Percentiles rank a stretch among this genome's conserved stretches.
These are phyloP conservation scores for Tanacetum coccineum DNA, from an alignment of 129 eudicot genomes.

Conservation along the genomic window DNA sequence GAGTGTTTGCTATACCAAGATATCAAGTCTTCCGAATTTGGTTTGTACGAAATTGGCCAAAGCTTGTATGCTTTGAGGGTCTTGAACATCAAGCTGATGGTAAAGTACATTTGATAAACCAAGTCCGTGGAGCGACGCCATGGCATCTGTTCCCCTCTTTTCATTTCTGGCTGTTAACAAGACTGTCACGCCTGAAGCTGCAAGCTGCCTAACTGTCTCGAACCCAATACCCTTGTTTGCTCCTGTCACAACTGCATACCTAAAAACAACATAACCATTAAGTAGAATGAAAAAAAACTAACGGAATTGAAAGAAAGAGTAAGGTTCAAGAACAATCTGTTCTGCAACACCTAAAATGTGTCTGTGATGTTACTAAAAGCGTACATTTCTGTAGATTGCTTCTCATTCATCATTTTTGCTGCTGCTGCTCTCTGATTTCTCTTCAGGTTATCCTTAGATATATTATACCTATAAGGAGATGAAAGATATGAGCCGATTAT, in stretches of 20 bases:
- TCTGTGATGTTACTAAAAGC: not conserved
- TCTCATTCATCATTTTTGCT: constrained; percentile 24
- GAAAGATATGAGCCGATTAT: constrained; percentile 3
- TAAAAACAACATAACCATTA: constrained; percentile 20
- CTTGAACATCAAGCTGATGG: constrained; percentile 83
- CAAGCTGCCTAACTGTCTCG: constrained; percentile 71
- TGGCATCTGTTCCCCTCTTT: constrained; percentile 62
- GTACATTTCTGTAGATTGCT: constrained; percentile 28
- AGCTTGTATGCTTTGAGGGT: constrained; percentile 46
- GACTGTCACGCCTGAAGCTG: constrained; percentile 56
- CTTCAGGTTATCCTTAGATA: constrained; percentile 13
- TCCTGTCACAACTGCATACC: constrained; percentile 87
- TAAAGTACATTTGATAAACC: constrained; percentile 65
- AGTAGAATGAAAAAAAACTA: not conserved
- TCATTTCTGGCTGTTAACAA: constrained; percentile 70
- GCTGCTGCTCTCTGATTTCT: constrained; percentile 15
- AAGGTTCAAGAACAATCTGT: not conserved
- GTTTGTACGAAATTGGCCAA: constrained; percentile 47
- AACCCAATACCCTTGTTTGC: constrained; percentile 92
- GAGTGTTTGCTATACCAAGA: constrained; percentile 48
- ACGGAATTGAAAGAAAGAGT: not conserved
- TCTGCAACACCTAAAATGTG: too few relatives aligned
- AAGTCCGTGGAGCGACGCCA: constrained; percentile 34
- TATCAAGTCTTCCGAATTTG: constrained; percentile 64
- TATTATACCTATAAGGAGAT: not conserved